Conservation (phyloP, 495 filamentous ascomycete genomes). For the Filosporella fistucella region DNA sequence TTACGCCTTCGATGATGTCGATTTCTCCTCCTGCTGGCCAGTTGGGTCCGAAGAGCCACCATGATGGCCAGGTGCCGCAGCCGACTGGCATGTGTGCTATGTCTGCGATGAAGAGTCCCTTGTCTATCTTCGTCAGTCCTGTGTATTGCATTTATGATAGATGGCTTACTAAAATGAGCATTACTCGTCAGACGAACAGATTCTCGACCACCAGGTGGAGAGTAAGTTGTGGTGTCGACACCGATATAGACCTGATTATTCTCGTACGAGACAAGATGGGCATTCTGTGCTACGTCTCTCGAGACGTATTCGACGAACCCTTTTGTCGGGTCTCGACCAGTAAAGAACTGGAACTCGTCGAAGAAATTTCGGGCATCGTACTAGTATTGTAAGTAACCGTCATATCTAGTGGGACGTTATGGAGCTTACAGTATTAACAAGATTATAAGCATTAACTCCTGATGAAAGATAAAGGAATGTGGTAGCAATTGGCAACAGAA, state of each 20-base stretch:
- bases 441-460: constrained; percentile 4
- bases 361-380: constrained; percentile 27
- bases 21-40: constrained; percentile 76
- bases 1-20: constrained; percentile 80
- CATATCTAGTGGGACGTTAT: background rate
- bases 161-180: constrained; percentile 46
- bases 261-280: constrained; percentile 48
- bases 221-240: constrained; percentile 34
- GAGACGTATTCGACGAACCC: constrained; percentile 57
- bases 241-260: constrained; percentile 39
- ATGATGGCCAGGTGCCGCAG: constrained; percentile 60
- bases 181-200: constrained; percentile 63
- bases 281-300: constrained; percentile 41
- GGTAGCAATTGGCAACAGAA: background rate
- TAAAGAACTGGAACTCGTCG: constrained; percentile 25
- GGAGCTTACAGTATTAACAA: constrained; percentile 7
- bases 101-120: constrained; percentile 68
- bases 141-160: constrained; percentile 59
- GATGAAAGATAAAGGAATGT: background rate
- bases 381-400: background rate
- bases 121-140: constrained; percentile 58
- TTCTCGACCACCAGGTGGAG: constrained; percentile 43
- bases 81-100: constrained; percentile 64
- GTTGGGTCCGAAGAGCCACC: constrained; percentile 65
- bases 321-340: constrained; percentile 46